phyloP scores from a whole-genome alignment of 345 rosid species.

The Aurinia saxatilis region DNA sequence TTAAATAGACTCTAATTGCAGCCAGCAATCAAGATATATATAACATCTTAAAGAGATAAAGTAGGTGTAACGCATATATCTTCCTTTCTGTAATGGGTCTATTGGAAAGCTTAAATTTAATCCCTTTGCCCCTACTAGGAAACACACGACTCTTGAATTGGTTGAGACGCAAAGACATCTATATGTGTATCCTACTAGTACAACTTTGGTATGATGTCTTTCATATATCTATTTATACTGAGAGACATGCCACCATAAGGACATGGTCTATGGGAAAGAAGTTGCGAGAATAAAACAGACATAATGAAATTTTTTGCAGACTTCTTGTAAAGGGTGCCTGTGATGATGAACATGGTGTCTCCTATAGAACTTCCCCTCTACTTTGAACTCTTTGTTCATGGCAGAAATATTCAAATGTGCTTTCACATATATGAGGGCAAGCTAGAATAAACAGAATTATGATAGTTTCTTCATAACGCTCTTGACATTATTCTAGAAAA shows the following conservation, averaged over 20 bases:
- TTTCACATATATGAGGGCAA: conserved; percentile 8
- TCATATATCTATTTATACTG: not conserved
- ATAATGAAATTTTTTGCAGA: not conserved
- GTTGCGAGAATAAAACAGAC: not conserved
- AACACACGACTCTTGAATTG: not conserved
- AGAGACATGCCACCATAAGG: not conserved
- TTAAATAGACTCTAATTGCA: conserved; percentile 11
- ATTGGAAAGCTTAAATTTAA: not conserved
- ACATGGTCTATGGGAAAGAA: not conserved
- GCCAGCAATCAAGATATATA: not conserved
- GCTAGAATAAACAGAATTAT: not conserved
- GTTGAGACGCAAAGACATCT: not conserved
- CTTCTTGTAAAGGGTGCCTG: not conserved
- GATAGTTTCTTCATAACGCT: not conserved
- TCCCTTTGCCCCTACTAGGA: not conserved
- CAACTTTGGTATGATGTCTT: not conserved
- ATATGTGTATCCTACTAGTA: conserved; percentile 1
- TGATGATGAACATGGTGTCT: not conserved
- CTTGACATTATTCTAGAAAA: not conserved
- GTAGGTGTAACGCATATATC: not conserved
- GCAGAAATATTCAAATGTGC: not conserved
- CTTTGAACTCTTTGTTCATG: not conserved
- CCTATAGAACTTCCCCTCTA: not conserved
- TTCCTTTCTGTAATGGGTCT: not conserved
- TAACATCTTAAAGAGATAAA: not conserved